phyloP scores from a whole-genome alignment of 345 rosid genomes.

The Heritiera littoralis region DNA sequence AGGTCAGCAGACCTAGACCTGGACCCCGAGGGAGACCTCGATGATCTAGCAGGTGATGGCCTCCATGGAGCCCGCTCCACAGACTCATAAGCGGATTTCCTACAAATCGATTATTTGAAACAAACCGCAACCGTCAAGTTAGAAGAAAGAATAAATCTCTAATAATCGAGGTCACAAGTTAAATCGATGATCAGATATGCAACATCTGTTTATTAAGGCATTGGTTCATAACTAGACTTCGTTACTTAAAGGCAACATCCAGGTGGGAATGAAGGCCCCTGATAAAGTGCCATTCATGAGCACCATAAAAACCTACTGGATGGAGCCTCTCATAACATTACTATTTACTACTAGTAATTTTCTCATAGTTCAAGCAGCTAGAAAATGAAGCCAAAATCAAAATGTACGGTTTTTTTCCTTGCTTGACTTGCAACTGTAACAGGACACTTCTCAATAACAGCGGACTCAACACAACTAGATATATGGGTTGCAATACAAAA shows the following conservation, averaged over 20 bases:
- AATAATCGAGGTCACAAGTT: background rate
- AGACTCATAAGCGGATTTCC: constrained; percentile 47
- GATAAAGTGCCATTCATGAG: background rate
- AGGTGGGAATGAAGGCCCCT: background rate
- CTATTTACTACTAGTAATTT: background rate
- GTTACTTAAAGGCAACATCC: background rate
- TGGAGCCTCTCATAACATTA: background rate
- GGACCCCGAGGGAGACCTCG: constrained; percentile 72
- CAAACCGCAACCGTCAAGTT: background rate
- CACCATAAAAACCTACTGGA: background rate
- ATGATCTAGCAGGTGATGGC: constrained; percentile 40
- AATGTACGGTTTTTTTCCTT: background rate
- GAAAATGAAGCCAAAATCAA: background rate
- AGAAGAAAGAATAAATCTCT: background rate
- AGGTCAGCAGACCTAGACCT: constrained; percentile 75
- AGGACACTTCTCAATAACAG: background rate
- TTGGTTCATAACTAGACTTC: background rate
- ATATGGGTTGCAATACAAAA: background rate
- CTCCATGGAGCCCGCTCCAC: constrained; percentile 55
- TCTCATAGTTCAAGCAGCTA: background rate
- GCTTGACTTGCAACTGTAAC: background rate
- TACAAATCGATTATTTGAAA: constrained; percentile 24
- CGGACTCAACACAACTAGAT: background rate
- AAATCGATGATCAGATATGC: background rate
- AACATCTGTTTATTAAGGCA: background rate